phyloP scores from a whole-genome alignment of 345 rosid genomes.

The Conringia planisiliqua region DNA sequence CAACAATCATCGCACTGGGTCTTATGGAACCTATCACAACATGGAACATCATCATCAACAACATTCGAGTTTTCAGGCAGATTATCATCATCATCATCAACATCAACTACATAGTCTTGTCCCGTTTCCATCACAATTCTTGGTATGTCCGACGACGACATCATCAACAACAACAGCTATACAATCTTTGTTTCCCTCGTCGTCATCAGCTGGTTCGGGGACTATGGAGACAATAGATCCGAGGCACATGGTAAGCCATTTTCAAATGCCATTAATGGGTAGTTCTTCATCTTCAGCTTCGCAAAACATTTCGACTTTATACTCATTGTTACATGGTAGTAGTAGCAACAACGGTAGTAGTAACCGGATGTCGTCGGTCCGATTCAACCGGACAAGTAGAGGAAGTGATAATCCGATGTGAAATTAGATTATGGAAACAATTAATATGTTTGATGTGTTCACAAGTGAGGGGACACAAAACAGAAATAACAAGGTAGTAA shows the following conservation, averaged over 20 bases:
- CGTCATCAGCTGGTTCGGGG: slow-evolving; percentile 14
- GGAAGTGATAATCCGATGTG: slow-evolving; percentile 22
- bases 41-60: slow-evolving; percentile 44
- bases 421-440: slow-evolving; percentile 11
- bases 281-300: slow-evolving; percentile 35
- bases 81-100: slow-evolving; percentile 18
- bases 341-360: slow-evolving; percentile 15
- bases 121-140: slow-evolving; percentile 53
- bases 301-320: slow-evolving; percentile 28
- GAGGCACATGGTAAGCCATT: slow-evolving; percentile 44
- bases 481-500: background rate
- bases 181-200: slow-evolving; percentile 42
- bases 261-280: slow-evolving; percentile 44
- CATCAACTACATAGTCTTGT: slow-evolving; percentile 38
- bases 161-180: slow-evolving; percentile 21
- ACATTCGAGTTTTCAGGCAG: slow-evolving; percentile 15
- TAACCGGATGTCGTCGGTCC: slow-evolving; percentile 16
- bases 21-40: slow-evolving; percentile 26
- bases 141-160: slow-evolving; percentile 42
- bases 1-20: slow-evolving; percentile 29
- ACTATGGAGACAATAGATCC: slow-evolving; percentile 35
- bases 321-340: slow-evolving; percentile 34
- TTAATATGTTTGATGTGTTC: slow-evolving; percentile 15
- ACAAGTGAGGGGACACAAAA: slow-evolving; percentile 6
- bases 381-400: slow-evolving; percentile 18